A percentile compares a stretch with the other conserved stretches of the same genome.
phyloP scores from a whole-genome alignment of 768 basidiomycete species.

The Boletus sp. region DNA sequence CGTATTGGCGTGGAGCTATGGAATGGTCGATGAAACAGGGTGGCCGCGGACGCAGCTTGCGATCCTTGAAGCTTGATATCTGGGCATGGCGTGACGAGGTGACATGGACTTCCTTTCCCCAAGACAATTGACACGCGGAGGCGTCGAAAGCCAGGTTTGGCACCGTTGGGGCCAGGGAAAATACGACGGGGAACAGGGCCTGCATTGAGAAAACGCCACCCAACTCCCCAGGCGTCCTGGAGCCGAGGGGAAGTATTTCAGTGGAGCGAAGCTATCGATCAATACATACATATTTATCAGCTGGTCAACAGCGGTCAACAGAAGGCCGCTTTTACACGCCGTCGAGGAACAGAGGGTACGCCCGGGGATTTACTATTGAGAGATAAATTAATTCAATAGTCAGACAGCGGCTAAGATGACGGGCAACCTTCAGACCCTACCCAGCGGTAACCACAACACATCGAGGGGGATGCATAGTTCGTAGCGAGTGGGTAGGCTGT shows the following conservation, averaged over 20 bases:
- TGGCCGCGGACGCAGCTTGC: not conserved
- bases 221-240: not conserved
- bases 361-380: conserved; percentile 22
- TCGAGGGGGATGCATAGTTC: conserved; percentile 5
- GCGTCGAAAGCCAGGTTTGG: not conserved
- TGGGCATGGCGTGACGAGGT: conserved; percentile 1
- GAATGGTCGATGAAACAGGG: conserved; percentile 8
- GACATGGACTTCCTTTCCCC: not conserved
- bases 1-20: conserved; percentile 9
- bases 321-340: conserved; percentile 15
- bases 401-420: conserved; percentile 12
- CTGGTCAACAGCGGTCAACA: conserved; percentile 19
- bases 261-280: conserved; percentile 7
- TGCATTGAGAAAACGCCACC: conserved; percentile 1
- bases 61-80: not conserved
- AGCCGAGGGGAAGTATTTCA: conserved; percentile 2
- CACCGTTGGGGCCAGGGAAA: not conserved
- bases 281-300: conserved; percentile 20
- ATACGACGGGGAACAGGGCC: not conserved
- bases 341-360: conserved; percentile 3
- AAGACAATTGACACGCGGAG: not conserved
- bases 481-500: conserved; percentile 4
- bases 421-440: conserved; percentile 8
- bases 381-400: conserved; percentile 29
- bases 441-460: conserved; percentile 14